Evolutionary conservation across 177 flowering plant species (phyloP).

Genomic region (Vitis hybrid): DNA sequence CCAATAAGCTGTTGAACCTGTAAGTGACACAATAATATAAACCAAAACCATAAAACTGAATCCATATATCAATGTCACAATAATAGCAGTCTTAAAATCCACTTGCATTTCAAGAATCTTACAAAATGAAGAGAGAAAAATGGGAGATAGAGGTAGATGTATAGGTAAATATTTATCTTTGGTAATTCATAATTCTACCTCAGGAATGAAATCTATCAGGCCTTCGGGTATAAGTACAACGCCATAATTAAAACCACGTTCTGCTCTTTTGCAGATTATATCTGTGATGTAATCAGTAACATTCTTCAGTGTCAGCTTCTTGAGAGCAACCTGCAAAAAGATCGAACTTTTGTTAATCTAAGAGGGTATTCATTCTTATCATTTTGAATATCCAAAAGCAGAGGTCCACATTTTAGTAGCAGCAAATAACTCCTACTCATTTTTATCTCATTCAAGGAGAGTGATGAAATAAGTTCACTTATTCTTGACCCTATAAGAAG

Average conservation of each 20-base stretch:
- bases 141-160: background rate
- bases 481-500: too few relatives aligned
- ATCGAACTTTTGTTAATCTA: background rate
- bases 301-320: conserved; percentile 81
- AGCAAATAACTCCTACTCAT: too few relatives aligned
- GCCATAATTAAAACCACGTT: conserved; percentile 86
- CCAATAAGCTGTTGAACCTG: conserved; percentile 97
- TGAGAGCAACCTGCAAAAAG: conserved; percentile 79
- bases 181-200: conserved; percentile 43
- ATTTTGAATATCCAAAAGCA: too few relatives aligned
- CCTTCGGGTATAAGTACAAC: conserved; percentile 98
- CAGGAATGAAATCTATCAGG: conserved; percentile 97
- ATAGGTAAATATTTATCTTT: background rate
- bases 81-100: too few relatives aligned
- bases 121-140: background rate
- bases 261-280: conserved; percentile 81
- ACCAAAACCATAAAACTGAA: background rate
- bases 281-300: conserved; percentile 91
- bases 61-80: background rate
- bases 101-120: too few relatives aligned
- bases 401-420: too few relatives aligned
- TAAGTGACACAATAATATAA: conserved; percentile 11
- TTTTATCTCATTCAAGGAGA: too few relatives aligned
- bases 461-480: too few relatives aligned
- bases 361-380: too few relatives aligned